Percentiles rank a stretch among this genome's conserved stretches.
phyloP scores from a whole-genome alignment of 148 eudicot genomes.

The Diospyros lotus region DNA sequence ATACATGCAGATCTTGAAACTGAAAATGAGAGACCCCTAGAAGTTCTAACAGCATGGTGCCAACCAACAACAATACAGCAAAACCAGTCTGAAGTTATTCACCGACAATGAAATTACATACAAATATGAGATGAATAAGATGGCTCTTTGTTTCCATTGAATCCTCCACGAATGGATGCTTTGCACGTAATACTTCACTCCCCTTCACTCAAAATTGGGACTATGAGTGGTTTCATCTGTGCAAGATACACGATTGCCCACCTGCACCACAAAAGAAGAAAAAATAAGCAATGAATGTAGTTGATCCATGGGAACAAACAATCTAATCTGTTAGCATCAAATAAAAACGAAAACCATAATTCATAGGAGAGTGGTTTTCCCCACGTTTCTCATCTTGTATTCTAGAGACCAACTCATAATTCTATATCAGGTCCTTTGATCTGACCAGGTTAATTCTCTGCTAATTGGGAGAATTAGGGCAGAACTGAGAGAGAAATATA shows the following conservation, averaged over 20 bases:
- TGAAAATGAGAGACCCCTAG: no score
- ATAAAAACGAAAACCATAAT: background rate
- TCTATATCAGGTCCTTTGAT: no score
- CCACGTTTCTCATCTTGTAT: no score
- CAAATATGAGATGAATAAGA: background rate
- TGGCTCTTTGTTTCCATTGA: background rate
- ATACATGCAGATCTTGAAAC: no score
- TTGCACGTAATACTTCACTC: conserved; percentile 5
- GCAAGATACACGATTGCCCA: conserved; percentile 30
- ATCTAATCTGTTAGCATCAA: background rate
- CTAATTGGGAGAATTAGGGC: no score
- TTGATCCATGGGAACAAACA: background rate
- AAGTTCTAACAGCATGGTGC: no score
- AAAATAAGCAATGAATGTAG: background rate
- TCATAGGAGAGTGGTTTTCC: no score
- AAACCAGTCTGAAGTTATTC: conserved; percentile 2
- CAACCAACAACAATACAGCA: background rate
- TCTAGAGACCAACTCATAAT: no score
- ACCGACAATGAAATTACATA: background rate
- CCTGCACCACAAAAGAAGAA: conserved; percentile 11
- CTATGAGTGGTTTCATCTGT: conserved; percentile 27
- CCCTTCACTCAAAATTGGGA: conserved; percentile 25
- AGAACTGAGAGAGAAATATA: no score
- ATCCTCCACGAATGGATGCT: conserved; percentile 1
- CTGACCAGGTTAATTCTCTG: no score